Evolutionary conservation across 2,329 filamentous ascomycete species (phyloP), one percentile per base, ranked within the genome.

Genomic region (Cladosporium phlei): DNA sequence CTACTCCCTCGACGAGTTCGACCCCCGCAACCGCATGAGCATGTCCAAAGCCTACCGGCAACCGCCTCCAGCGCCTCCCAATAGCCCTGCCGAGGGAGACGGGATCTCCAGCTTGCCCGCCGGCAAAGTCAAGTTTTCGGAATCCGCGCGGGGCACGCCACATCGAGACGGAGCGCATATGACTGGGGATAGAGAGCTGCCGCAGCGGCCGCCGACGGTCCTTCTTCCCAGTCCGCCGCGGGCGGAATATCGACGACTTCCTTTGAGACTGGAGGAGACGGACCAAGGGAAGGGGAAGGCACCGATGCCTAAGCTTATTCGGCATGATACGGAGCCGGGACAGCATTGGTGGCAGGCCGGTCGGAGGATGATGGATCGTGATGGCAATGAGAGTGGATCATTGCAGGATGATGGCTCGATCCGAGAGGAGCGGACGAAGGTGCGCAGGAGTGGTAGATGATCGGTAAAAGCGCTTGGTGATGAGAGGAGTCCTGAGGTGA

Each of bases 1-100:
- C 37, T n/a, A 20, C 4, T 29, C 37, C 8, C 37, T 39, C 5
- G 37, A 39, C 27, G 37, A 39, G 25, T 39, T 39, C 10, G 37
- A 39, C 16, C 37, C 37, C 5, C 24, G 37, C 14, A 29, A 39
- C 25, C 37, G 37, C 16, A 4, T 39, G 25, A 39, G 37, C 37
- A 39, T 29, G 24, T 39, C 37, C 6, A 16, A 17, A 28, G 37
- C 37, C 2, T 39, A 20, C 16, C 17, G 19, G n/a, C 19, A 39
- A 20, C 12, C 4, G 10, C 33, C 7, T 9, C 16, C 24, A 21
- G 7, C 22, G 16, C 10, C 16, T 21, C 37, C 37, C n/a, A n/a
- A n/a, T n/a, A n/a, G n/a, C n/a, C n/a, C n/a, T n/a, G n/a, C n/a
- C n/a, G n/a, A n/a, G n/a, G n/a, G n/a, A n/a, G n/a, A n/a, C n/a